These are phyloP conservation scores for Arthonia radiata DNA, from an alignment of 495 filamentous ascomycete species.

Conservation along the genomic window DNA sequence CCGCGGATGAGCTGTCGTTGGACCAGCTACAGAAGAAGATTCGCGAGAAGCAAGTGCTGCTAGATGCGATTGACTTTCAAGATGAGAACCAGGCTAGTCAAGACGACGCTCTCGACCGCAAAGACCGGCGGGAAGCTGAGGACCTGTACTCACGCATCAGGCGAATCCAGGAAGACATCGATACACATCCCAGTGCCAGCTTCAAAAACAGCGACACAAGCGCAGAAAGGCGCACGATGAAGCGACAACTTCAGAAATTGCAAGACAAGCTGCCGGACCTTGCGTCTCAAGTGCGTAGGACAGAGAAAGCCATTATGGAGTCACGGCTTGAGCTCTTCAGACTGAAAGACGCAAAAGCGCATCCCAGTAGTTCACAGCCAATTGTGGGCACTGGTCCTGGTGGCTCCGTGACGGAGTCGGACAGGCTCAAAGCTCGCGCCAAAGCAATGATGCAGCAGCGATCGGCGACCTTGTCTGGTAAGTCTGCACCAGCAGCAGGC, in stretches of 20 bases:
- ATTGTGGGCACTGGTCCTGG: slow-evolving; percentile 89
- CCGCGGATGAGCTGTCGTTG: slow-evolving; percentile 55
- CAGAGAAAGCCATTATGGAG: slow-evolving; percentile 81
- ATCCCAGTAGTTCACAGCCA: slow-evolving; percentile 57
- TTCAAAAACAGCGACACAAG: slow-evolving; percentile 53
- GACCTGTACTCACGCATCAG: slow-evolving; percentile 82
- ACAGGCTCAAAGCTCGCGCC: slow-evolving; percentile 80
- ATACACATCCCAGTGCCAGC: slow-evolving; percentile 61
- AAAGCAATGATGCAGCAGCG: slow-evolving; percentile 97
- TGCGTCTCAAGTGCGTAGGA: slow-evolving; percentile 71
- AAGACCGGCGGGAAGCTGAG: slow-evolving; percentile 77
- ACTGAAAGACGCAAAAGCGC: slow-evolving; percentile 71
- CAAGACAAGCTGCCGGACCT: slow-evolving; percentile 79
- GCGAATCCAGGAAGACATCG: slow-evolving; percentile 91
- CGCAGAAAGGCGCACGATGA: slow-evolving; percentile 62
- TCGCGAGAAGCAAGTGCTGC: slow-evolving; percentile 75
- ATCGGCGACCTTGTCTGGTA: slow-evolving; percentile 73
- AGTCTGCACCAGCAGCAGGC: slow-evolving; percentile 32
- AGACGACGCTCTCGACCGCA: slow-evolving; percentile 74
- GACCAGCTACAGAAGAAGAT: slow-evolving; percentile 86
- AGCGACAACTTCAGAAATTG: slow-evolving; percentile 65
- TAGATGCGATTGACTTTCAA: slow-evolving; percentile 95
- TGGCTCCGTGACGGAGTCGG: slow-evolving; percentile 73
- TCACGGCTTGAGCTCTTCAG: slow-evolving; percentile 86
- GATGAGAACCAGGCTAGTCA: slow-evolving; percentile 77